Conservation (phyloP, 1,284 basidiomycete species). For the Heliocybe sulcata region DNA sequence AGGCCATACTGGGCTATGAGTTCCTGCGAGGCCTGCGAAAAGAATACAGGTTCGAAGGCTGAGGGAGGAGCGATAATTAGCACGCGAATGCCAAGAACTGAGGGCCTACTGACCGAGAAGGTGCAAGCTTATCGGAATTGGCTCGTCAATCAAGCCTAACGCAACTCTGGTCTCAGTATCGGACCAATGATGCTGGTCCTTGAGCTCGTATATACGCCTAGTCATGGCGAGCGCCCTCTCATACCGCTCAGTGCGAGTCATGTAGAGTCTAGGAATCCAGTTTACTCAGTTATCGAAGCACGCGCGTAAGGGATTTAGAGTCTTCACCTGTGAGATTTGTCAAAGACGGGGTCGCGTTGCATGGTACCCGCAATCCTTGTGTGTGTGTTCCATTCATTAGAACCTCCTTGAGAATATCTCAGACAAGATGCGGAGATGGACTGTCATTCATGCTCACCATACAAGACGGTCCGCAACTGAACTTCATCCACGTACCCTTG, state of each 20-base stretch:
- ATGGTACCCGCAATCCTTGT: conserved; percentile 42
- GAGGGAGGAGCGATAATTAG: conserved; percentile 6
- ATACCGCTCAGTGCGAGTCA: conserved; percentile 43
- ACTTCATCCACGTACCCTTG: not conserved
- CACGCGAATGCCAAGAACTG: not conserved
- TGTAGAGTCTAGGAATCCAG: conserved; percentile 33
- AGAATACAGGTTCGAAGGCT: conserved; percentile 66
- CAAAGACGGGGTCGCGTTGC: conserved; percentile 51
- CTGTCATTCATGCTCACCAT: not conserved
- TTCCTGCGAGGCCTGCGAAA: conserved; percentile 46
- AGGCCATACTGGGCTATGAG: conserved; percentile 42
- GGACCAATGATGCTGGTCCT: conserved; percentile 46
- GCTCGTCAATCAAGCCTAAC: conserved; percentile 40
- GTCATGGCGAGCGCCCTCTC: conserved; percentile 41
- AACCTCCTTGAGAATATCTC: conserved; percentile 30
- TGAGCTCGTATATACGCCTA: conserved; percentile 50
- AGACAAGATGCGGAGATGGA: not conserved
- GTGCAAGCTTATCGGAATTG: conserved; percentile 46
- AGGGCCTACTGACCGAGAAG: conserved; percentile 36
- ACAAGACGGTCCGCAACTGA: not conserved
- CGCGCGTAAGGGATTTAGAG: too few relatives aligned
- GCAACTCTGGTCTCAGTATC: conserved; percentile 37
- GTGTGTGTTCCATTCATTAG: conserved; percentile 39
- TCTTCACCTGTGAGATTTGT: conserved; percentile 43
- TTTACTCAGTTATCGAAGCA: too few relatives aligned